A percentile compares a stretch with the other conserved stretches of the same genome.
phyloP scores from a whole-genome alignment of 176 grass and related monocot genomes.

The Ensete glaucum region DNA sequence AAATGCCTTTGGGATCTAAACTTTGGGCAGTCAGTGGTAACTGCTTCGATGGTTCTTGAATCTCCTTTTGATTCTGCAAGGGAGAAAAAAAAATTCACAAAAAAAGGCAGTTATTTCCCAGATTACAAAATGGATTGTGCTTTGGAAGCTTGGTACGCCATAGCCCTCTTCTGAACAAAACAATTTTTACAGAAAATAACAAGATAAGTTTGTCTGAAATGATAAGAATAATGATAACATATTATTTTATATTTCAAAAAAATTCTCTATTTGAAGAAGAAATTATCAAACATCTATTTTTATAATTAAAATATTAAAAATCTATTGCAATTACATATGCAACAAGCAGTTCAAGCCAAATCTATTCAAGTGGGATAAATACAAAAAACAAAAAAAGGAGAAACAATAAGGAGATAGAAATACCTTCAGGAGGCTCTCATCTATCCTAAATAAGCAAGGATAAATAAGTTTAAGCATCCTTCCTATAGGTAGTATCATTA shows the following conservation, averaged over 20 bases:
- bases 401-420: background rate
- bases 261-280: background rate
- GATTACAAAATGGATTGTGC: background rate
- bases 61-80: conserved; percentile 42
- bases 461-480: conserved; percentile 69
- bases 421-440: conserved; percentile 69
- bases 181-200: background rate
- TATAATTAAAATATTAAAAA: background rate
- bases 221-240: background rate
- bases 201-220: background rate
- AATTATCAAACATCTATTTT: background rate
- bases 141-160: background rate
- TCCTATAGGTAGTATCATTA: conserved; percentile 74
- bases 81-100: background rate
- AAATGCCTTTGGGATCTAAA: conserved; percentile 72
- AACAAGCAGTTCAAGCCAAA: background rate
- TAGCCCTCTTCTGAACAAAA: background rate
- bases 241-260: background rate
- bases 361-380: background rate
- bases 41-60: conserved; percentile 33
- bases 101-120: background rate
- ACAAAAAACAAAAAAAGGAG: conserved; percentile 15
- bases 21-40: conserved; percentile 59
- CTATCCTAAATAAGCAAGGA: conserved; percentile 63
- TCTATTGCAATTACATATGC: background rate